Evolutionary conservation across 1,284 basidiomycete species (phyloP).

Genomic region (Apiotrichum gamsii): DNA sequence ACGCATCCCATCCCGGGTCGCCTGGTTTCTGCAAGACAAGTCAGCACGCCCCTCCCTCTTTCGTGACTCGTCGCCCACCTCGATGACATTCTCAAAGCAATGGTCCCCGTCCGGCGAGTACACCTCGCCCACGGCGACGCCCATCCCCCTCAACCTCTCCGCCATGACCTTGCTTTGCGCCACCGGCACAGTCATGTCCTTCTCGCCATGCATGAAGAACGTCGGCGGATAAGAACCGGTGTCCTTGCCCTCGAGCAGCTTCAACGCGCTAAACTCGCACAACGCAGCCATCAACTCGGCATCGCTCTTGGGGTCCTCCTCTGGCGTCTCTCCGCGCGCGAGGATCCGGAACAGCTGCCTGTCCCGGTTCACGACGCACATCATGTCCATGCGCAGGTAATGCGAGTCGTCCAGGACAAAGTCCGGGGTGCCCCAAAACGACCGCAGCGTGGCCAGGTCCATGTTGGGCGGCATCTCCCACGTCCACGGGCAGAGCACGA

Average conservation of each 20-base stretch:
- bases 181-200: conserved; percentile 18
- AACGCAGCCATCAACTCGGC: not conserved
- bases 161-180: conserved; percentile 15
- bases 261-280: not conserved
- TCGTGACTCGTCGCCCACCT: conserved; percentile 22
- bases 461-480: conserved; percentile 14
- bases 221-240: conserved; percentile 26
- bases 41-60: no score
- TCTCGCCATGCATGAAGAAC: conserved; percentile 20
- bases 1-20: conserved; percentile 20
- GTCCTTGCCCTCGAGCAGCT: not conserved
- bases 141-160: conserved; percentile 9
- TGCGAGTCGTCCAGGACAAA: not conserved
- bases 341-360: conserved; percentile 9
- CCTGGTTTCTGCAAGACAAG: conserved; percentile 12
- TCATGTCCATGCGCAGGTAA: not conserved
- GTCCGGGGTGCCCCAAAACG: not conserved
- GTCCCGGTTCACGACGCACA: not conserved
- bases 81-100: conserved; percentile 19
- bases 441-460: not conserved
- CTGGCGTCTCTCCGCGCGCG: not conserved
- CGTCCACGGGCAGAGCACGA: conserved; percentile 7
- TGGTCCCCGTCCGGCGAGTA: conserved; percentile 17
- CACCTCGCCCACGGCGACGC: conserved; percentile 6
- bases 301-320: conserved; percentile 1